Conservation (phyloP, 2,329 filamentous ascomycete genomes). For the Stachybotrys chartarum region DNA sequence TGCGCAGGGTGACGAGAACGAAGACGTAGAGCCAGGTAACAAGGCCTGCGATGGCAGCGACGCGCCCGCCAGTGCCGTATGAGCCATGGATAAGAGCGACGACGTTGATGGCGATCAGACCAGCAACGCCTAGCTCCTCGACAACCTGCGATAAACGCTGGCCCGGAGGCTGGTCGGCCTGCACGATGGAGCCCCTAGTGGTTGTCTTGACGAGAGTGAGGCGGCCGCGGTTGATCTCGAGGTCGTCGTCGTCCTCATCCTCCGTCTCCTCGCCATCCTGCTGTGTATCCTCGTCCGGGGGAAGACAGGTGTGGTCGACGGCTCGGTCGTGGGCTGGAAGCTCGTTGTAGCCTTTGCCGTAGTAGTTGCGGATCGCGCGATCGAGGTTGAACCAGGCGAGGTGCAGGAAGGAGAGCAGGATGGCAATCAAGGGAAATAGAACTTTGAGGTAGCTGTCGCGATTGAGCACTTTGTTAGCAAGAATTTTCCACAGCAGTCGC, state of each 20-base stretch:
- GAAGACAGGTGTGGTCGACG: slow-evolving; percentile 44
- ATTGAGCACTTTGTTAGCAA: slow-evolving; percentile 2
- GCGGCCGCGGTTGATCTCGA: slow-evolving; percentile 51
- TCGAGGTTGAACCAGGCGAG: slow-evolving; percentile 53
- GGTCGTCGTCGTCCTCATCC: slow-evolving; percentile 53
- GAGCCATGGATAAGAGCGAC: slow-evolving; percentile 53
- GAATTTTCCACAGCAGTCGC: neutral
- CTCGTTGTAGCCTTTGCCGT: slow-evolving; percentile 48
- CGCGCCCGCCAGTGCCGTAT: slow-evolving; percentile 49
- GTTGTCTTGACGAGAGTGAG: slow-evolving; percentile 52
- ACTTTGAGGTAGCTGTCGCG: slow-evolving; percentile 45
- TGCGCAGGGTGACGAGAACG: slow-evolving; percentile 62
- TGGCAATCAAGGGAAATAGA: slow-evolving; percentile 67
- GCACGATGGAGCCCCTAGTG: slow-evolving; percentile 57
- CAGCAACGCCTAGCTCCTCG: slow-evolving; percentile 69
- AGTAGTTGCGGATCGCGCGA: slow-evolving; percentile 43
- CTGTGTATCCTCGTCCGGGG: slow-evolving; percentile 31
- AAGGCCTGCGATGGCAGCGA: slow-evolving; percentile 60
- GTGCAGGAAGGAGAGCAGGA: slow-evolving; percentile 62
- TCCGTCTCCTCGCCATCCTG: slow-evolving; percentile 27
- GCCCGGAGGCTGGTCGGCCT: slow-evolving; percentile 68
- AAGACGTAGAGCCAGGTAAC: slow-evolving; percentile 77
- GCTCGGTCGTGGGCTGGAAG: slow-evolving; percentile 36
- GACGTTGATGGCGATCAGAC: slow-evolving; percentile 62
- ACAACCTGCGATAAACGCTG: slow-evolving; percentile 63